These are phyloP conservation scores for Mollisiaceae sp. DNA, from an alignment of 2,329 filamentous ascomycete genomes.

Conservation along the genomic window DNA sequence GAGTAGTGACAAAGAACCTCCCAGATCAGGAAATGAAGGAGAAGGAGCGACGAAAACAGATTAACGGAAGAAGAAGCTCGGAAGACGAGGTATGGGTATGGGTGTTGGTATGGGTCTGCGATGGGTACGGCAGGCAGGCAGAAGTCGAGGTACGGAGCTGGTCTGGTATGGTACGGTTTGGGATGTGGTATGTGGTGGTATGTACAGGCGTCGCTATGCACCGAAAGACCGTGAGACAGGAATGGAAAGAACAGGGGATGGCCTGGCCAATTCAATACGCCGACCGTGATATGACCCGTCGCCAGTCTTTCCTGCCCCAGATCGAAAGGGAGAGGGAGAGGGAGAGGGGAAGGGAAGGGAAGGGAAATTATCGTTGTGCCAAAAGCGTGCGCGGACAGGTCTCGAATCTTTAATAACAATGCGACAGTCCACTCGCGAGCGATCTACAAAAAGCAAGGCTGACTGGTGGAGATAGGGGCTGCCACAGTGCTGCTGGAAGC, in stretches of 20 bases:
- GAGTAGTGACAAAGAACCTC: conserved; percentile 19
- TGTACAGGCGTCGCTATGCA: conserved; percentile 15
- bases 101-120: not conserved
- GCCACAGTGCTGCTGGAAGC: not conserved
- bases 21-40: conserved; percentile 15
- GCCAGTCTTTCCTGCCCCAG: not conserved
- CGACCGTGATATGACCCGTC: not conserved
- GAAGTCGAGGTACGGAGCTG: not conserved
- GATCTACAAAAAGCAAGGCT: conserved; percentile 4
- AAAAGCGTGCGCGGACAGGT: not conserved
- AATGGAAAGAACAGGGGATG: conserved; percentile 16
- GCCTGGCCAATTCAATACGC: conserved; percentile 12
- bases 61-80: conserved; percentile 7
- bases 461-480: conserved; percentile 13
- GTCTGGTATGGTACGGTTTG: not conserved
- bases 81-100: not conserved
- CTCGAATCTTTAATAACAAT: conserved; percentile 5
- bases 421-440: not conserved
- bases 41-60: conserved; percentile 22
- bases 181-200: conserved; percentile 1
- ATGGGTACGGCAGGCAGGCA: not conserved
- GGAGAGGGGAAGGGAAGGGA: too few relatives aligned
- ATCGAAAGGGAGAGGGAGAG: too few relatives aligned
- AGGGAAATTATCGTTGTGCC: not conserved
- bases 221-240: conserved; percentile 20